Base-by-base conservation (phyloP, 306 rosid genomes). In the Heteromeles arbutifolia region DNA sequence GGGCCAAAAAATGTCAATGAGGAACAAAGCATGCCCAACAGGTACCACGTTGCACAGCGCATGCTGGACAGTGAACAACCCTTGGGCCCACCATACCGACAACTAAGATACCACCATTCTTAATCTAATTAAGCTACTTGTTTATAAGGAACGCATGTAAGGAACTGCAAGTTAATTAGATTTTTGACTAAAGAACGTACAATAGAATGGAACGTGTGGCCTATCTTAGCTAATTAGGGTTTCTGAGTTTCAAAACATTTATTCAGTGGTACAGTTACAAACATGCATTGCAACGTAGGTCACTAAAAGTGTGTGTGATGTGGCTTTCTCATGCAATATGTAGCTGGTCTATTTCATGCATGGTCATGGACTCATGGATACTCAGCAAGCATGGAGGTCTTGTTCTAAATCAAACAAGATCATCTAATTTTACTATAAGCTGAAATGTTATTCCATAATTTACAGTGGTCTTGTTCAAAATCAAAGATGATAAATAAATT, bases 11-110 rank as follows among this genome's bases (percentile, higher is more conserved):
- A 37, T 37, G 54, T 2, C 21, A 6, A 26, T 17, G 79, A 80
- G 26, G 78, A 61, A 86, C 91, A 90, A 85, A 92, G 96, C 97
- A 86, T 90, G 96, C 84, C 83, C 34, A 88, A 84, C 80, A 82
- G 54, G 84, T 79, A 88, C 84, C 88, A 92, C 77, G 84, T 67
- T 57, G 67, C 82, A 80, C 83, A 81, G 74, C 89, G 96, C 97
- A 88, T 89, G 98, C 97, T 86, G 87, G 97, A 90, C 97, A 90
- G 69, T 61, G 21, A 25, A 62, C 70, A 62, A 75, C 75, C 79
- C 82, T 66, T 44, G 89, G 98, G 82, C 90, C 98, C 98, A 93
- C 96, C 75, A 69, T 75, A 80, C 58, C 74, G 76, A 77, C 82
- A 78, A 78, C 79, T 53, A 50, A 67, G 34, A 48, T 48, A 15